Evolutionary conservation across 2,329 filamentous ascomycete genomes (phyloP).

Genomic region (Ophiostoma montium): DNA sequence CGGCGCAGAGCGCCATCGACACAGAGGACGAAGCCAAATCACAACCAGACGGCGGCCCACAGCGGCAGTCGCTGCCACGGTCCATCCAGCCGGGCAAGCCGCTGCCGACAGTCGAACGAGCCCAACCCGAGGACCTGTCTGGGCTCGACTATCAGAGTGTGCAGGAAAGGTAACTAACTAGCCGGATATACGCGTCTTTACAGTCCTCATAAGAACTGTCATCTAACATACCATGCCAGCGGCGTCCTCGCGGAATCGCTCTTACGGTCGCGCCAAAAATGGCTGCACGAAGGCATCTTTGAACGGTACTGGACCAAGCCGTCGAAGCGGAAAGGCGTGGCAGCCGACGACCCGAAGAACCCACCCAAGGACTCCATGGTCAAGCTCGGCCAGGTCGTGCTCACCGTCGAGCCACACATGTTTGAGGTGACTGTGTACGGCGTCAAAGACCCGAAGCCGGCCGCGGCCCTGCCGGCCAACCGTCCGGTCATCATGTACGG

Average conservation of each 20-base stretch:
- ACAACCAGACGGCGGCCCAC: slow-evolving; percentile 15
- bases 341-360: slow-evolving; percentile 50
- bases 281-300: slow-evolving; percentile 58
- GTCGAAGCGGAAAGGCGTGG: slow-evolving; percentile 49
- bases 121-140: slow-evolving; percentile 50
- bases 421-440: slow-evolving; percentile 63
- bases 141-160: slow-evolving; percentile 57
- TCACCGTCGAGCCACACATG: slow-evolving; percentile 67
- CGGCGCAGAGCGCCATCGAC: slow-evolving; percentile 21
- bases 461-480: slow-evolving; percentile 25
- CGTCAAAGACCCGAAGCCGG: slow-evolving; percentile 49
- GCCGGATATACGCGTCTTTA: too few species aligned
- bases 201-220: neutral
- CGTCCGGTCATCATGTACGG: slow-evolving; percentile 53
- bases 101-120: slow-evolving; percentile 53
- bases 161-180: slow-evolving; percentile 50
- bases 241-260: slow-evolving; percentile 64
- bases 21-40: slow-evolving; percentile 17
- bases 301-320: slow-evolving; percentile 69
- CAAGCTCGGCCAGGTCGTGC: slow-evolving; percentile 57
- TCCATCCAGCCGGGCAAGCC: slow-evolving; percentile 51
- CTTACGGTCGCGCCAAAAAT: slow-evolving; percentile 56
- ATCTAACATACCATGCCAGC: slow-evolving; percentile 28
- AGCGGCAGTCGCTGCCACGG: slow-evolving; percentile 36
- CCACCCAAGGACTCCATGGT: slow-evolving; percentile 57